phyloP scores from a whole-genome alignment of 2,329 filamentous ascomycete genomes.

The Aspergillus hortae region DNA sequence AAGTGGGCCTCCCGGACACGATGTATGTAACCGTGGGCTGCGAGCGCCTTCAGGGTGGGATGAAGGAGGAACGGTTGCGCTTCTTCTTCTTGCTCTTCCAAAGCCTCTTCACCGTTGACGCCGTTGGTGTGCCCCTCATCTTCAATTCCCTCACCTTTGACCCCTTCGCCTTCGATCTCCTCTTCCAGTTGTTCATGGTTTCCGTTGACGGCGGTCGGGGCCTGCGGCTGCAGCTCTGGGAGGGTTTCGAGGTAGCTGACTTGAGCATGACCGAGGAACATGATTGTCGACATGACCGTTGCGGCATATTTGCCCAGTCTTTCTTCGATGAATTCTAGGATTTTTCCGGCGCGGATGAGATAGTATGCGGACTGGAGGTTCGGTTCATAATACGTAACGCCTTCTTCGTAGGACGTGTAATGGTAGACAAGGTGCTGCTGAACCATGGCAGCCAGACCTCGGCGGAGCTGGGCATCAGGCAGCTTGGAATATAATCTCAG shows the following conservation, averaged over 20 bases:
- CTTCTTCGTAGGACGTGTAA: constrained; percentile 60
- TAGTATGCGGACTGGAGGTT: constrained; percentile 78
- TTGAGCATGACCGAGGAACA: constrained; percentile 72
- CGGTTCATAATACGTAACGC: constrained; percentile 74
- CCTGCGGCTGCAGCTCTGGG: constrained; percentile 29
- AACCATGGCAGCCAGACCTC: constrained; percentile 78
- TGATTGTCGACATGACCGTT: constrained; percentile 69
- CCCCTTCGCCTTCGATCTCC: constrained; percentile 12
- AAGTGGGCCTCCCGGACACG: constrained; percentile 40
- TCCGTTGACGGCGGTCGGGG: constrained; percentile 20
- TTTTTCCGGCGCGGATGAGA: constrained; percentile 75
- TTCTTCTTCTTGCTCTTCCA: constrained; percentile 4
- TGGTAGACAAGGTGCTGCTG: constrained; percentile 85
- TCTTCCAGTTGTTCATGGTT: constrained; percentile 14
- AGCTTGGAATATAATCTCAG: constrained; percentile 71
- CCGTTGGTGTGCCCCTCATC: constrained; percentile 18
- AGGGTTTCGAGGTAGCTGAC: constrained; percentile 44
- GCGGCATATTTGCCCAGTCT: constrained; percentile 72
- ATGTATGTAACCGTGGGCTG: constrained; percentile 40
- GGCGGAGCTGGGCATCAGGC: constrained; percentile 69
- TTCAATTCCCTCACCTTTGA: constrained; percentile 18
- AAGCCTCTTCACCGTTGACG: constrained; percentile 22
- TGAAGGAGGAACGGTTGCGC: constrained; percentile 28
- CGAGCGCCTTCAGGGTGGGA: constrained; percentile 37
- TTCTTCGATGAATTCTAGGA: constrained; percentile 69